These are phyloP conservation scores for Xylariaceae sp. DNA, from an alignment of 2,329 filamentous ascomycete species.

Conservation along the genomic window DNA sequence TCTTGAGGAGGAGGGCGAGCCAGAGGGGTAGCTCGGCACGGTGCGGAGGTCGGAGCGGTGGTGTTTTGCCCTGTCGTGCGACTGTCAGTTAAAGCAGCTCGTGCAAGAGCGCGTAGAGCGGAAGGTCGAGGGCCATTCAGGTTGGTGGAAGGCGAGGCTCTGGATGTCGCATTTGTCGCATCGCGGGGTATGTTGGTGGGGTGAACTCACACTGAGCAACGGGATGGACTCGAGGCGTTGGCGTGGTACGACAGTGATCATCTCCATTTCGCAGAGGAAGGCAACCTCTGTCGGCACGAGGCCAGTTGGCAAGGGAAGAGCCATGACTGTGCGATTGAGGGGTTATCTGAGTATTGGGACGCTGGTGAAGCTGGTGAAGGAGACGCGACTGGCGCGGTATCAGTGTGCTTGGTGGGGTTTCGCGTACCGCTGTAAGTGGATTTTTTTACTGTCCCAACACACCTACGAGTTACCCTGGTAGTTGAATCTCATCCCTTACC, in stretches of 20 bases:
- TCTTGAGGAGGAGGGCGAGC: constrained; percentile 92
- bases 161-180: too few species aligned
- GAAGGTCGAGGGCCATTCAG: constrained; percentile 2
- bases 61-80: constrained; percentile 65
- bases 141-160: constrained; percentile 3
- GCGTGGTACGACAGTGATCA: constrained; percentile 86
- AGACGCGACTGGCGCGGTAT: constrained; percentile 1
- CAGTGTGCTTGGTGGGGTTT: too few species aligned
- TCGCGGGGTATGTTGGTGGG: constrained; percentile 9
- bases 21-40: constrained; percentile 79
- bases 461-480: too few species aligned
- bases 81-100: background rate
- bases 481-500: too few species aligned
- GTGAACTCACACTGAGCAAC: constrained; percentile 70
- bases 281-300: constrained; percentile 84
- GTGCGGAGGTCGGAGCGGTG: constrained; percentile 73
- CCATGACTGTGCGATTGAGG: constrained; percentile 17
- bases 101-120: too few species aligned
- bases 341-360: background rate
- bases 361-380: too few species aligned
- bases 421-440: too few species aligned
- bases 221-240: constrained; percentile 83
- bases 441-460: too few species aligned
- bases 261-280: constrained; percentile 96
- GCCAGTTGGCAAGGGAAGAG: constrained; percentile 34